phyloP scores from a whole-genome alignment of 2,329 filamentous ascomycete genomes.

The Pestalotiopsis sp. region DNA sequence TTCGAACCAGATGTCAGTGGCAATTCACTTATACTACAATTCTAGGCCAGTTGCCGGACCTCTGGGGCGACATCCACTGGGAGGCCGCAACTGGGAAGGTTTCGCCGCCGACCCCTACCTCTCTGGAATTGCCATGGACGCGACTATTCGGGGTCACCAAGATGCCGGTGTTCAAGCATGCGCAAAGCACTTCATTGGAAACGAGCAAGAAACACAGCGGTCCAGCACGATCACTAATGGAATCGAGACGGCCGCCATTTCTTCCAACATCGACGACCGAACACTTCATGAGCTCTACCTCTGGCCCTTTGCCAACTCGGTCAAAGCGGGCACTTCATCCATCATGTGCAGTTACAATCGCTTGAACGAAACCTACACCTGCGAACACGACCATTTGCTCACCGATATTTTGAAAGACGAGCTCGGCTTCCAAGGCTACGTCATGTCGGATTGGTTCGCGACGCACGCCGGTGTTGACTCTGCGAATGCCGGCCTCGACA shows the following conservation, averaged over 20 bases:
- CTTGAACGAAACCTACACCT: constrained; percentile 51
- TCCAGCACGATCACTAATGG: constrained; percentile 52
- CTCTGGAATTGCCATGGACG: constrained; percentile 47
- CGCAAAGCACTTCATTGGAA: constrained; percentile 61
- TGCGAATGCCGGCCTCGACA: constrained; percentile 49
- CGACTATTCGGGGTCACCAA: constrained; percentile 47
- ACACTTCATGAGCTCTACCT: constrained; percentile 59
- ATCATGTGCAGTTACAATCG: constrained; percentile 49
- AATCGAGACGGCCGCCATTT: constrained; percentile 50
- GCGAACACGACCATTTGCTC: constrained; percentile 49
- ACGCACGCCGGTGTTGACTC: constrained; percentile 42
- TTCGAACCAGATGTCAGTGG: background rate
- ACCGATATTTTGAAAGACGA: constrained; percentile 51
- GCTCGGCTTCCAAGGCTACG: constrained; percentile 43
- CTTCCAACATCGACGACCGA: constrained; percentile 52
- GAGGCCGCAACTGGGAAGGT: constrained; percentile 55
- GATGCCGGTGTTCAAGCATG: constrained; percentile 29
- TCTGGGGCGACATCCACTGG: constrained; percentile 51
- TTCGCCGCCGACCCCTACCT: constrained; percentile 59
- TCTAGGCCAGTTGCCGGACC: constrained; percentile 57
- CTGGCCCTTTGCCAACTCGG: constrained; percentile 56
- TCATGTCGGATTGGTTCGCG: constrained; percentile 47
- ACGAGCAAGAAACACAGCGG: constrained; percentile 69
- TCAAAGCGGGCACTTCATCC: constrained; percentile 29
- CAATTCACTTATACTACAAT: background rate